Evolutionary conservation across 2,329 filamentous ascomycete genomes (phyloP), one percentile per base, ranked within the genome.

Genomic region (Aspergillus transmontanensis): DNA sequence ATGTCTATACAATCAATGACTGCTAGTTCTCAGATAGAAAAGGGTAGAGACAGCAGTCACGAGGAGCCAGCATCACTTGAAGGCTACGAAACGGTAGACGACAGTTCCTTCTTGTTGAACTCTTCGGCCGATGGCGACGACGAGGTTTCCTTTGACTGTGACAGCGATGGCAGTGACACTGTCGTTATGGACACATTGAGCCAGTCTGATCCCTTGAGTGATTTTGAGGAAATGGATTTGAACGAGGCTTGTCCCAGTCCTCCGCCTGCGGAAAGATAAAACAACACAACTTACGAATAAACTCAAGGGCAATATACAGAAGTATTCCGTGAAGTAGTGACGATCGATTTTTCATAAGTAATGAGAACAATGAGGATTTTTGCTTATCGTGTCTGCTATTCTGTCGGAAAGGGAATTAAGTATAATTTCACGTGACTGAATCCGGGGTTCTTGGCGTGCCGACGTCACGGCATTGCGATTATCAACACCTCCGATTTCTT

Each of bases 101-200:
- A 60, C 48, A 21, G 9, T 21, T 64, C 45, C 28, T 19, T 64
- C 12, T 28, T 30, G 32, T 32, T 62, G 6, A 45, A 54, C 45
- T 50, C 51, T 16, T 41, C 58, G 2, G 56, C 61, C 9, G 65
- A 61, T 11, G 66, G 70, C n/a, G 36, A 66, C 12, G 64, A 68
- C 23, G 54, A 62, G 16, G 62, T 64, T 6, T 59, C 61, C 16
- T 61, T 66, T 28, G 66, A 65, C 14, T 58, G 58, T 4, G 63
- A 67, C 12, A 73, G 74, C 45, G 69, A 71, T 14, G 68, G 68
- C 30, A 60, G 59, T 48, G 66, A 58, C 30, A 73, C 70, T 10
- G 60, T 70, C 53, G 53, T 67, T n/a, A 57, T 66, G 59, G 66
- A 32, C 14, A 60, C 66, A 10, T 32, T 55, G 12, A 51, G 48